phyloP scores from a whole-genome alignment of 306 rosid species.

The Quercus berberidifolia region DNA sequence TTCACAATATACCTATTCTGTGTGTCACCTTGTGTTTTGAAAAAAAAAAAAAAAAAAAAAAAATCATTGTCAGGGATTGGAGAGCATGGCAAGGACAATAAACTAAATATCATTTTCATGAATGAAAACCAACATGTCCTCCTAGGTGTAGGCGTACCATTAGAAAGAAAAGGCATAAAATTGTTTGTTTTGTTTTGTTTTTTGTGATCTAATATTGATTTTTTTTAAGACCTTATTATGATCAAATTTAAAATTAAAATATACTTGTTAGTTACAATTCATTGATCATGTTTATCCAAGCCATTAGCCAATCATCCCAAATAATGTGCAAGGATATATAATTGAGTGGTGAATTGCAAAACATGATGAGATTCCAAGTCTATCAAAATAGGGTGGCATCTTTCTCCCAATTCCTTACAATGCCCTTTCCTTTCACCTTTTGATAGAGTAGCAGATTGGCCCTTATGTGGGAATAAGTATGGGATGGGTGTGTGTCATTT shows the following conservation, averaged over 20 bases:
- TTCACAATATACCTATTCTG: constrained; percentile 5
- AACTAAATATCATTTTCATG: constrained; percentile 1
- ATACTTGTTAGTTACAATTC: neutral
- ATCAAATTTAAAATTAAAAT: neutral
- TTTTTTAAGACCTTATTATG: neutral
- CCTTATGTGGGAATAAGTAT: constrained; percentile 1
- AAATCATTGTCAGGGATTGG: neutral
- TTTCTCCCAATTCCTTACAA: neutral
- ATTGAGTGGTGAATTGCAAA: neutral
- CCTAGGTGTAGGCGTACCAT: neutral
- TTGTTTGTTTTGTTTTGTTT: neutral
- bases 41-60: constrained; percentile 30
- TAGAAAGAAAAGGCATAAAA: neutral
- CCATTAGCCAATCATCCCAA: too few species aligned
- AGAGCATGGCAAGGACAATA: neutral
- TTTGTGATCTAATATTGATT: neutral
- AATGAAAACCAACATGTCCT: neutral
- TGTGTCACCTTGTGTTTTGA: constrained; percentile 21
- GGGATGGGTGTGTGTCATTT: constrained; percentile 40
- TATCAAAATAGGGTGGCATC: neutral
- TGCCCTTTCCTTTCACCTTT: neutral
- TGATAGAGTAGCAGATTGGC: constrained; percentile 9
- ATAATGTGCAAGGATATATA: too few species aligned
- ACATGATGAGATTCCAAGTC: neutral
- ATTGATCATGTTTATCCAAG: too few species aligned